Evolutionary conservation across 108 stramenopile genomes (phyloP), one percentile per base, ranked within the genome.

Genomic region (Nitzschia sp.): DNA sequence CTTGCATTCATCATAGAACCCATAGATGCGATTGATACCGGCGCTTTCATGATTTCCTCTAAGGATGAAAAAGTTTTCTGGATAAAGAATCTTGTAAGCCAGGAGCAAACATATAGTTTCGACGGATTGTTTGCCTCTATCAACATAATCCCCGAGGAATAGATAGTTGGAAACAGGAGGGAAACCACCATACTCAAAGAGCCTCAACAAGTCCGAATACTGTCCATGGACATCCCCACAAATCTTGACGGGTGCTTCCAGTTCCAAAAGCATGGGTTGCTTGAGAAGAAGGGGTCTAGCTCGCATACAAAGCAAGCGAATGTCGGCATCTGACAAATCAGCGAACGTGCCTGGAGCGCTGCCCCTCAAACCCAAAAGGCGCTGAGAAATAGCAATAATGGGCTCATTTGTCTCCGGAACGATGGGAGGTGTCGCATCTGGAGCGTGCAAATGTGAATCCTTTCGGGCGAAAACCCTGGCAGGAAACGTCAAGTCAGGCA

Each of bases 1-100:
- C 80, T 97, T 94, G 80, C 97, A 98, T 71, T 99, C 98, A 79
- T 98, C 97, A 71, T 98, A 99, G 70, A 99, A 99, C 19, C 98
- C 98, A 80, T 99, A 99, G 70, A 99, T 98, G 64, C 98, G 85
- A 78, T 99, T 99, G 78, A 98, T 96, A 20, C 93, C 93, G 8
- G 97, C 97, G 61, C 96, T 97, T 82, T 98, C 97, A 80, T 99
- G 98, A 71, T 99, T 99, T 15, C 98, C 98, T 37, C 98, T 86
- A 9, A 99, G 82, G 42, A 99, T 66, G 77, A 99, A 99, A 78
- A 99, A 98, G 81, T 97, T 97, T 75, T 99, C 97, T n/a, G 98
- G 98, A 70, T 96, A 99, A 76, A 94, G 96, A 75, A 99, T 97
- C 74, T 99, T 99, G 81, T 97, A 97, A 15, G 96, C 93, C 29